Percentiles rank a stretch among this genome's conserved stretches.
Evolutionary conservation across 495 filamentous ascomycete genomes (phyloP).

Genomic region (Neurospora sp.): DNA sequence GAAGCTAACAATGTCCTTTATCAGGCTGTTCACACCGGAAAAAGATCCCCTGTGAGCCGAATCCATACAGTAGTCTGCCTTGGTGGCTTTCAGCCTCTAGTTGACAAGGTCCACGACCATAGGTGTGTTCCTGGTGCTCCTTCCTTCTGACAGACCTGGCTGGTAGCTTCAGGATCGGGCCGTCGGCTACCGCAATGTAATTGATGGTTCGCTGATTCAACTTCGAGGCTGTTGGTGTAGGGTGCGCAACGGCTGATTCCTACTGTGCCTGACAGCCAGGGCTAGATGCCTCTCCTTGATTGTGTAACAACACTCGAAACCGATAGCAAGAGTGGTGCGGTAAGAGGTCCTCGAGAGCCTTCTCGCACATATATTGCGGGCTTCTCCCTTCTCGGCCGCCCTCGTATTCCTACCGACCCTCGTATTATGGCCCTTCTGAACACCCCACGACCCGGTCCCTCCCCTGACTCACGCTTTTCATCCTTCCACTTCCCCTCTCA

Average conservation of each 20-base stretch:
- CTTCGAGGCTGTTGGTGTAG: not conserved
- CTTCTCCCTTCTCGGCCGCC: not conserved
- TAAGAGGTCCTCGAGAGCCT: not conserved
- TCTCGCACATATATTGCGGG: not conserved
- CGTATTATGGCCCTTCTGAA: not conserved
- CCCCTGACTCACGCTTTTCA: not conserved
- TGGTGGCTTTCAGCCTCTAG: not conserved
- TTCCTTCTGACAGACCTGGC: not conserved
- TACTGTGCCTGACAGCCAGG: not conserved
- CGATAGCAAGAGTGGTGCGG: not conserved
- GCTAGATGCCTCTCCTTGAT: not conserved
- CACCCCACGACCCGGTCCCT: not conserved
- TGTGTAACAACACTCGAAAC: not conserved
- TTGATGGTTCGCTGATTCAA: not conserved
- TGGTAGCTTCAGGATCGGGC: not conserved
- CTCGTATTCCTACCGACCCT: not conserved
- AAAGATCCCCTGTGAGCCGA: no score
- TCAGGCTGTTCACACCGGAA: no score
- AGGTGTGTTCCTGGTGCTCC: not conserved
- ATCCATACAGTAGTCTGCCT: not conserved
- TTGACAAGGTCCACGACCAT: not conserved
- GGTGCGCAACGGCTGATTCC: not conserved
- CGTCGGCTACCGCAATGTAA: not conserved
- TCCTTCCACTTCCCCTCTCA: not conserved
- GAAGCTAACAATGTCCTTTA: no score